These are phyloP conservation scores for Geotrichum europaeum DNA, from an alignment of 1,139 yeast genomes.

Conservation along the genomic window DNA sequence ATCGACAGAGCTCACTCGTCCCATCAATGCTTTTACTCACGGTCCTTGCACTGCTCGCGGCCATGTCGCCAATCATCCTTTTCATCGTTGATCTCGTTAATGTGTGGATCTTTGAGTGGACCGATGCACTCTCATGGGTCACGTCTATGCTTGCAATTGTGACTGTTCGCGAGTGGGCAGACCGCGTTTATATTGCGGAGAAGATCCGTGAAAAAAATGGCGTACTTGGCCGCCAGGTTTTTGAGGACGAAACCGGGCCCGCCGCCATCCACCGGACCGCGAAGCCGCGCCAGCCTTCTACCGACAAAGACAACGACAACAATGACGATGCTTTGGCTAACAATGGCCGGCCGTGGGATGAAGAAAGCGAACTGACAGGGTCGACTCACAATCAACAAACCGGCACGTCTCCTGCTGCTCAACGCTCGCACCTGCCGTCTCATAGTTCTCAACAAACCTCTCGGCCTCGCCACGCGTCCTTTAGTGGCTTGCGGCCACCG, in stretches of 20 bases:
- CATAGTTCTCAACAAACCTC: no score
- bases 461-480: no score
- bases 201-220: constrained; percentile 62
- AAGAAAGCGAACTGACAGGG: neutral
- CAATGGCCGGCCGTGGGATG: neutral
- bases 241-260: constrained; percentile 49
- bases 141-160: constrained; percentile 65
- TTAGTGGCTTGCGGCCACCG: neutral
- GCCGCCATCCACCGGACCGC: neutral
- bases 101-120: constrained; percentile 63
- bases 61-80: constrained; percentile 54
- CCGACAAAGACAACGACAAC: neutral
- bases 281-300: neutral
- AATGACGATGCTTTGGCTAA: neutral
- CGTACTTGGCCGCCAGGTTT: constrained; percentile 66
- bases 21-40: constrained; percentile 48
- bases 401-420: neutral
- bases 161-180: constrained; percentile 83
- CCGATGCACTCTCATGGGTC: constrained; percentile 67
- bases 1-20: constrained; percentile 36
- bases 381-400: neutral
- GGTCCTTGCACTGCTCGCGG: constrained; percentile 48
- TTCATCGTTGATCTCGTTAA: constrained; percentile 74
- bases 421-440: neutral
- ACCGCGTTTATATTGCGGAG: constrained; percentile 53